Conservation (phyloP, 1,284 basidiomycete genomes). For the Amylostereum chailletii region DNA sequence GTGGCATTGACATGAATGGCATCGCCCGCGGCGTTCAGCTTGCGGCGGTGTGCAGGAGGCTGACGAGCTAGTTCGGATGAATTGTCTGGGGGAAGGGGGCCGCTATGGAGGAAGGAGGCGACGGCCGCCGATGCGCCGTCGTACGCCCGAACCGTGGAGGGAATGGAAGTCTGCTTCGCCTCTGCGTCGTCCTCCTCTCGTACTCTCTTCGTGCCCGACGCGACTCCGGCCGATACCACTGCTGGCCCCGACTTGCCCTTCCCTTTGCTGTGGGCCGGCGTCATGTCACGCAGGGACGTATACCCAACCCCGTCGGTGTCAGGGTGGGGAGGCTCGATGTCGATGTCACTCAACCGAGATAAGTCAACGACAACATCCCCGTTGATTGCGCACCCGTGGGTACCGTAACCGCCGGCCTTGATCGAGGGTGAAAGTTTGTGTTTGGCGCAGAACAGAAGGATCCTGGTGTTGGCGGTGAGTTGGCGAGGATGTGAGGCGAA, state of each 20-base stretch:
- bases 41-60: conserved; percentile 35
- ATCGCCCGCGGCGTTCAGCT: conserved; percentile 22
- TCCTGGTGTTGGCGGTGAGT: conserved; percentile 26
- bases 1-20: not conserved
- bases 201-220: conserved; percentile 33
- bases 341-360: conserved; percentile 53
- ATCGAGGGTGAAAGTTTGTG: conserved; percentile 71
- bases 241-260: conserved; percentile 27
- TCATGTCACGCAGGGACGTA: conserved; percentile 48
- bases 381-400: conserved; percentile 79
- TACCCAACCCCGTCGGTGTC: conserved; percentile 31
- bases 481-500: conserved; percentile 7
- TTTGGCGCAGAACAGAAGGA: conserved; percentile 60
- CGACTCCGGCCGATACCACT: not conserved
- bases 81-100: conserved; percentile 21
- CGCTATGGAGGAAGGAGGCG: conserved; percentile 44
- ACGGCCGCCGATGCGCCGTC: conserved; percentile 44
- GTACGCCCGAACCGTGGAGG: conserved; percentile 29
- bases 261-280: conserved; percentile 41
- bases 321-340: conserved; percentile 49
- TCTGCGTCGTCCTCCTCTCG: conserved; percentile 39
- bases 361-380: conserved; percentile 82
- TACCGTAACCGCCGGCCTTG: conserved; percentile 84
- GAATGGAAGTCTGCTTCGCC: conserved; percentile 1
- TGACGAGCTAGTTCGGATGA: conserved; percentile 19